phyloP scores from a whole-genome alignment of 257 asterid species.

The Petunia secreta region DNA sequence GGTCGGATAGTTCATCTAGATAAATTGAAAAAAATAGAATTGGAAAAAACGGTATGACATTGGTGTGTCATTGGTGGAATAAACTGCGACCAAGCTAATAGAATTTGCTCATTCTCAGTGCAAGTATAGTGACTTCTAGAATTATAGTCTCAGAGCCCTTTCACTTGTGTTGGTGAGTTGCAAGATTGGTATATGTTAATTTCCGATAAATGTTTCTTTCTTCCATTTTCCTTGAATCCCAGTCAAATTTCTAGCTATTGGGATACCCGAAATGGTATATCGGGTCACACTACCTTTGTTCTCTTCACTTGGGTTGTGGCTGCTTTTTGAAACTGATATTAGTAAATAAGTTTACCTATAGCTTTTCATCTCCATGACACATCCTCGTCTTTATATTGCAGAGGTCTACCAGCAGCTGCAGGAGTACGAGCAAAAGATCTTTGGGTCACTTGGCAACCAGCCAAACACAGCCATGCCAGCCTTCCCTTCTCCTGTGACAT shows the following conservation, averaged over 20 bases:
- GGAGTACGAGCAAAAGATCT: constrained; percentile 70
- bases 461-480: constrained; percentile 30
- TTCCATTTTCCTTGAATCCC: not conserved
- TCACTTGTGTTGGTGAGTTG: constrained; percentile 11
- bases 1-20: not conserved
- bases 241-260: not conserved
- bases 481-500: constrained; percentile 34
- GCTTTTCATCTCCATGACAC: not conserved
- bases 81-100: constrained; percentile 6
- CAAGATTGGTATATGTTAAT: not conserved
- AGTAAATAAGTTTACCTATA: not conserved
- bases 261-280: not conserved
- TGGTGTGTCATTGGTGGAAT: not conserved
- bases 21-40: not conserved
- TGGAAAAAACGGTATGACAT: not conserved
- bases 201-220: not conserved
- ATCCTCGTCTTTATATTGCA: constrained; percentile 35
- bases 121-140: constrained; percentile 8
- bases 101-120: not conserved
- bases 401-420: constrained; percentile 75
- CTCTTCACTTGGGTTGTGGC: constrained; percentile 2
- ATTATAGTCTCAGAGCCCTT: not conserved
- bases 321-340: constrained; percentile 12
- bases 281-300: not conserved
- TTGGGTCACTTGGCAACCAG: constrained; percentile 43